A percentile compares a stretch with the other conserved stretches of the same genome.
Conservation (phyloP, 495 filamentous ascomycete species). For the Aspergillus panamensis region DNA sequence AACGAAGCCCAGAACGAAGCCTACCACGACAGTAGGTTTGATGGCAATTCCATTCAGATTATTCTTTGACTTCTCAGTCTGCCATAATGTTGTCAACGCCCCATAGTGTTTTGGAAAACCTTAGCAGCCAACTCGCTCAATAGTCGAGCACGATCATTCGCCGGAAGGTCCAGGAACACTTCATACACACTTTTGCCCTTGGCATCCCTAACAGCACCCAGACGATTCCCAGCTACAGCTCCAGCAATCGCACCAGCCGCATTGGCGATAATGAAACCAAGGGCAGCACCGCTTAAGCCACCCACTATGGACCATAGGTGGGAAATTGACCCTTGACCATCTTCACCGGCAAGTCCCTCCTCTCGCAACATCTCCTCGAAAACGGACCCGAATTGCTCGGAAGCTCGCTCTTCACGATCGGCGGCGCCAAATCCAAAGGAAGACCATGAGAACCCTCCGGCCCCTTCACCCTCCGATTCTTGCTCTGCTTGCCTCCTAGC, state of each 20-base stretch:
- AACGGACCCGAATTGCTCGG: constrained; percentile 78
- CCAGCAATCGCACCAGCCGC: constrained; percentile 85
- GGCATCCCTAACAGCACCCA: constrained; percentile 83
- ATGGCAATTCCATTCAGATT: no score
- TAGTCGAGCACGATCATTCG: constrained; percentile 71
- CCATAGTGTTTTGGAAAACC: constrained; percentile 54
- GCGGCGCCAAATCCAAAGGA: constrained; percentile 53
- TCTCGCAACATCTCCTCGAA: constrained; percentile 99
- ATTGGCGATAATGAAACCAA: constrained; percentile 94
- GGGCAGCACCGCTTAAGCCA: constrained; percentile 78
- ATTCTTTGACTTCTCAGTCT: no score
- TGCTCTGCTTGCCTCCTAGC: constrained; percentile 58
- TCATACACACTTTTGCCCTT: constrained; percentile 93
- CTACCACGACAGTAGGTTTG: no score
- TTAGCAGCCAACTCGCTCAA: constrained; percentile 71
- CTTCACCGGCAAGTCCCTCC: constrained; percentile 73
- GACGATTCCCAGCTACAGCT: constrained; percentile 84
- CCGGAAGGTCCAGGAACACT: constrained; percentile 81
- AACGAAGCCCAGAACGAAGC: no score
- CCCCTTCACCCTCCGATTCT: constrained; percentile 51
- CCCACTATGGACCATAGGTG: constrained; percentile 87
- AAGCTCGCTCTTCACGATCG: constrained; percentile 52
- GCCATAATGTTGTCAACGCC: constrained; percentile 17
- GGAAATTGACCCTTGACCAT: constrained; percentile 46
- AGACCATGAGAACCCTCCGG: constrained; percentile 58